Percentiles rank a stretch among this genome's conserved stretches.
Evolutionary conservation across 2,329 filamentous ascomycete genomes (phyloP).

Genomic region (Pseudogymnoascus sp.): DNA sequence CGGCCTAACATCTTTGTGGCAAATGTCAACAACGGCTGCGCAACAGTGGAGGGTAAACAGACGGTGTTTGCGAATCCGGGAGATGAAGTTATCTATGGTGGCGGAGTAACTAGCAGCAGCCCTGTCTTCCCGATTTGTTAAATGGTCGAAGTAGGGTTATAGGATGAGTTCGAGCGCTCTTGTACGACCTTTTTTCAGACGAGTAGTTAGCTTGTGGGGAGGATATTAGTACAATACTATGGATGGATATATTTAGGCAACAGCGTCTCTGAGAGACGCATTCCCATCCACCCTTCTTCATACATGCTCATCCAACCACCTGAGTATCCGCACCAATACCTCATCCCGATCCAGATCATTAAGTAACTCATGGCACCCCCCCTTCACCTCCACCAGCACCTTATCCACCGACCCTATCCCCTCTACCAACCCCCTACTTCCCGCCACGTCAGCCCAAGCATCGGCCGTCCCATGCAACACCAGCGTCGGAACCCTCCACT

Average conservation of each 20-base stretch:
- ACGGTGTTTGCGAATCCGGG: neutral
- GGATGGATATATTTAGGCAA: neutral
- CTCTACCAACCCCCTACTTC: neutral
- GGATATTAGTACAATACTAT: neutral
- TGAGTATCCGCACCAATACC: neutral
- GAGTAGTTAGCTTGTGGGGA: neutral
- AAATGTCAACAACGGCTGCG: conserved; percentile 4
- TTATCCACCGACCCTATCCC: neutral
- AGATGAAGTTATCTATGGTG: neutral
- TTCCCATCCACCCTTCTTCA: neutral
- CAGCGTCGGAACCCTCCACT: neutral
- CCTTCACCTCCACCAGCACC: neutral
- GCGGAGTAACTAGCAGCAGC: neutral
- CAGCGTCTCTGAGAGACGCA: neutral
- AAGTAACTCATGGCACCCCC: neutral
- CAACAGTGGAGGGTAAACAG: neutral
- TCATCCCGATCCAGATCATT: neutral
- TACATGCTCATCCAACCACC: neutral
- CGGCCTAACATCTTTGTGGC: conserved; percentile 52
- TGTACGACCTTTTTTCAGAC: neutral
- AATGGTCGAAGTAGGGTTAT: neutral
- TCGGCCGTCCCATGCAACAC: neutral
- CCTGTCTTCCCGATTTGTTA: neutral
- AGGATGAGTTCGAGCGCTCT: neutral
- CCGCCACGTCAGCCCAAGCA: neutral